phyloP scores from a whole-genome alignment of 2,329 filamentous ascomycete species.

The Aurifilum marmelostoma region DNA sequence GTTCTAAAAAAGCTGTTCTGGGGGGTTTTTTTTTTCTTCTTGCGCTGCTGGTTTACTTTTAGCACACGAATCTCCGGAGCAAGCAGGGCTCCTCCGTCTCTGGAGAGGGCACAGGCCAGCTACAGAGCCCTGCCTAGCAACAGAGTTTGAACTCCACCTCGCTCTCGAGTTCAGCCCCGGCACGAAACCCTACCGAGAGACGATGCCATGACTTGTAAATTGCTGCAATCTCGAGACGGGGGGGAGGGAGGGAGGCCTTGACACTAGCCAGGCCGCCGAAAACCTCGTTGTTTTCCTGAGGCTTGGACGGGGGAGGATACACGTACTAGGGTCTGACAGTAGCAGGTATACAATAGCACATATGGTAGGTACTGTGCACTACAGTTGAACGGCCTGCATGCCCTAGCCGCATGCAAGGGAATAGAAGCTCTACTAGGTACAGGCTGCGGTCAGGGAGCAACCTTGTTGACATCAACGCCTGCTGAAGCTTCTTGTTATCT shows the following conservation, averaged over 20 bases:
- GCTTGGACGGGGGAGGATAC: background rate
- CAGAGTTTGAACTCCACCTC: background rate
- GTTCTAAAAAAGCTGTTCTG: background rate
- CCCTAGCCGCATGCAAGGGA: background rate
- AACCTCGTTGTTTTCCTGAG: conserved; percentile 3
- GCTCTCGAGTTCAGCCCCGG: conserved; percentile 1
- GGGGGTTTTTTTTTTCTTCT: background rate
- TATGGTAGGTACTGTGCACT: background rate
- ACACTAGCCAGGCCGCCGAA: background rate
- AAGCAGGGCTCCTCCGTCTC: background rate
- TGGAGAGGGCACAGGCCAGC: background rate
- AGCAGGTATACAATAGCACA: too few species aligned
- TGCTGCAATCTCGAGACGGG: conserved; percentile 3
- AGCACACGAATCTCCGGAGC: background rate
- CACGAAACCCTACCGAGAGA: conserved; percentile 3
- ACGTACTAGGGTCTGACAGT: background rate
- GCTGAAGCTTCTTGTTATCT: conserved; percentile 2
- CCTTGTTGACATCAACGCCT: background rate
- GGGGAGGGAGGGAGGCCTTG: background rate
- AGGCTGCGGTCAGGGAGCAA: background rate
- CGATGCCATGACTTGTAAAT: background rate
- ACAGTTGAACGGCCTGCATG: too few species aligned
- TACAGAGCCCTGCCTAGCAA: background rate
- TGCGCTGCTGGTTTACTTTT: background rate
- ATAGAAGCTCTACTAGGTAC: background rate